Conservation (phyloP, 2,329 filamentous ascomycete genomes). For the Sclerotinia subarctica region DNA sequence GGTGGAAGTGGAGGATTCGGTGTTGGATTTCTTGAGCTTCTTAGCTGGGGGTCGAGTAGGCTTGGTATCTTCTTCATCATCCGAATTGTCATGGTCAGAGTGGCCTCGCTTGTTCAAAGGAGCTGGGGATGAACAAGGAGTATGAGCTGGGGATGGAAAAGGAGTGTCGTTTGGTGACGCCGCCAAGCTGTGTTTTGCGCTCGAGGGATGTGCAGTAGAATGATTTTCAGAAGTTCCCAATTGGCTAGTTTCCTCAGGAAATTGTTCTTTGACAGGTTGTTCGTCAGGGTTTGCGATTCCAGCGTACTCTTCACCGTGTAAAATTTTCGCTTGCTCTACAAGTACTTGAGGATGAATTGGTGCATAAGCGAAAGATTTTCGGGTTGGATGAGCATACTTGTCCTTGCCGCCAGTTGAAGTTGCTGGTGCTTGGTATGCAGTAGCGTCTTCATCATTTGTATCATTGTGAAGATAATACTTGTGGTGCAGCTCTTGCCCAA, state of each 20-base stretch:
- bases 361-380: background rate
- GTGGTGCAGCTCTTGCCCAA: constrained; percentile 1
- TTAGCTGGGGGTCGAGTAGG: background rate
- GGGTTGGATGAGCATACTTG: background rate
- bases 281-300: background rate
- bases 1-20: background rate
- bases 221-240: background rate
- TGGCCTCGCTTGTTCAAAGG: background rate
- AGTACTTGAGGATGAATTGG: background rate
- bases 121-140: background rate
- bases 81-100: background rate
- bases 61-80: background rate
- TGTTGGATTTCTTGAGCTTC: background rate
- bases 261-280: background rate
- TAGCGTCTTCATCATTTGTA: background rate
- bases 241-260: background rate
- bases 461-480: background rate
- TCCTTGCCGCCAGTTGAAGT: background rate
- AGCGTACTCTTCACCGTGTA: background rate
- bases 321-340: background rate
- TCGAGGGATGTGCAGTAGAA: background rate
- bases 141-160: background rate
- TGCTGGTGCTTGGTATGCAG: background rate
- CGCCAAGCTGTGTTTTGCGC: background rate
- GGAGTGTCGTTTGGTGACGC: background rate